These are phyloP conservation scores for Penicillium sp. DNA, from an alignment of 2,329 filamentous ascomycete species.

Conservation along the genomic window DNA sequence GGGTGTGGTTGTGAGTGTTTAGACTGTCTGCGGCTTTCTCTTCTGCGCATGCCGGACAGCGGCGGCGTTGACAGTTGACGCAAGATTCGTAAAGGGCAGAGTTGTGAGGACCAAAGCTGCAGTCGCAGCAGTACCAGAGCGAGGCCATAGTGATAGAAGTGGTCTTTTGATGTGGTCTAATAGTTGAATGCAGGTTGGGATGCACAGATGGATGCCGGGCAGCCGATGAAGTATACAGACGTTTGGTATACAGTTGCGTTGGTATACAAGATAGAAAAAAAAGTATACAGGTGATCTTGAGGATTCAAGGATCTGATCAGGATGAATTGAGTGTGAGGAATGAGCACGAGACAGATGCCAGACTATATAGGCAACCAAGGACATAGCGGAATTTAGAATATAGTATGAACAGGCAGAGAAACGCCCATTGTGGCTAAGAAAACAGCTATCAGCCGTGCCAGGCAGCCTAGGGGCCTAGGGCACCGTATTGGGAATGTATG, in stretches of 20 bases:
- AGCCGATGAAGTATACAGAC: background rate
- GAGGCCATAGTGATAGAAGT: constrained; percentile 14
- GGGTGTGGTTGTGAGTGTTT: constrained; percentile 4
- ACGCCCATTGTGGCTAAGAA: constrained; percentile 7
- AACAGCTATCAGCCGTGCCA: constrained; percentile 10
- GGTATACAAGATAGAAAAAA: background rate
- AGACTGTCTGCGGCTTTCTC: constrained; percentile 10
- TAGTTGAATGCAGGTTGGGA: constrained; percentile 1
- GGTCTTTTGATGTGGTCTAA: background rate
- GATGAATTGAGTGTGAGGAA: constrained; percentile 9
- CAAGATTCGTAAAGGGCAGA: constrained; percentile 25
- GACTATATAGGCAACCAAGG: constrained; percentile 4
- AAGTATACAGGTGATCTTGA: background rate
- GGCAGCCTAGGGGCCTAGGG: constrained; percentile 13
- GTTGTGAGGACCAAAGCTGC: constrained; percentile 33
- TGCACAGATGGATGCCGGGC: background rate
- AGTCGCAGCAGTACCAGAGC: constrained; percentile 37
- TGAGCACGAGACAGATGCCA: constrained; percentile 5
- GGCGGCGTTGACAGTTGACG: constrained; percentile 22
- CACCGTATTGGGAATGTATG: constrained; percentile 15
- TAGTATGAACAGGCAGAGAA: constrained; percentile 9
- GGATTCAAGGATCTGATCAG: background rate
- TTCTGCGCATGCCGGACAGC: constrained; percentile 22
- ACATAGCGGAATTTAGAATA: background rate
- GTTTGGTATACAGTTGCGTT: background rate